A percentile compares a stretch with the other conserved stretches of the same genome.
Conservation (phyloP, 257 asterid species). For the Eustoma russellianum region DNA sequence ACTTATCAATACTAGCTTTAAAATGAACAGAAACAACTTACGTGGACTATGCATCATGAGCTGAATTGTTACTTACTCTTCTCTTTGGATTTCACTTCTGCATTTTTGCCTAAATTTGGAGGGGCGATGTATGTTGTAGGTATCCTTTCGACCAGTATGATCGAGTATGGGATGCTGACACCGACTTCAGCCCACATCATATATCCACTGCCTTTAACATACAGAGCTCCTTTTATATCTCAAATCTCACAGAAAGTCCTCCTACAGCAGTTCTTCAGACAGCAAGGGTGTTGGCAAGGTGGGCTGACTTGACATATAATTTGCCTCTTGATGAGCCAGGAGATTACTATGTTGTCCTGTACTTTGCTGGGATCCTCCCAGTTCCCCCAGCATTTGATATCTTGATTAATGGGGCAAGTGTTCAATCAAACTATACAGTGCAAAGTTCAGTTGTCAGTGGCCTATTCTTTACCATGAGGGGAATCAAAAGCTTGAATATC, state of each 20-base stretch:
- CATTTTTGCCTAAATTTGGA: conserved; percentile 1
- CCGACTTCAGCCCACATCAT: conserved; percentile 76
- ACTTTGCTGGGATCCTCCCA: conserved; percentile 85
- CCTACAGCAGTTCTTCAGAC: conserved; percentile 75
- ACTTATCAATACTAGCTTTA: too few relatives aligned
- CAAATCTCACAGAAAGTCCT: conserved; percentile 62
- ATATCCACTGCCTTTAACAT: conserved; percentile 67
- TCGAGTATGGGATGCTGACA: conserved; percentile 86
- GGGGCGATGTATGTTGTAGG: conserved; percentile 26
- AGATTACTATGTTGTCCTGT: conserved; percentile 74
- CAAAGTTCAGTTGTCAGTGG: conserved; percentile 44
- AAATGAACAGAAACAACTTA: too few relatives aligned
- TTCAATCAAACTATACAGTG: conserved; percentile 56
- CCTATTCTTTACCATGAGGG: conserved; percentile 46
- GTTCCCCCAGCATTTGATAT: conserved; percentile 71
- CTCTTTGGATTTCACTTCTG: neutral
- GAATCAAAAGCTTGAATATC: conserved; percentile 52
- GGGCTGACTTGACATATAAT: conserved; percentile 56
- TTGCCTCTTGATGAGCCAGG: conserved; percentile 61
- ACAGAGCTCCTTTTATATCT: conserved; percentile 40
- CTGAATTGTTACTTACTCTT: neutral
- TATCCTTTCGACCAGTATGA: conserved; percentile 81
- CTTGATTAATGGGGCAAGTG: conserved; percentile 46
- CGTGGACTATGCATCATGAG: neutral
- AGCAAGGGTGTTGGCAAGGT: conserved; percentile 67